A percentile compares a stretch with the other conserved stretches of the same genome.
phyloP scores from a whole-genome alignment of 495 filamentous ascomycete genomes.

The Penicillium soppii region DNA sequence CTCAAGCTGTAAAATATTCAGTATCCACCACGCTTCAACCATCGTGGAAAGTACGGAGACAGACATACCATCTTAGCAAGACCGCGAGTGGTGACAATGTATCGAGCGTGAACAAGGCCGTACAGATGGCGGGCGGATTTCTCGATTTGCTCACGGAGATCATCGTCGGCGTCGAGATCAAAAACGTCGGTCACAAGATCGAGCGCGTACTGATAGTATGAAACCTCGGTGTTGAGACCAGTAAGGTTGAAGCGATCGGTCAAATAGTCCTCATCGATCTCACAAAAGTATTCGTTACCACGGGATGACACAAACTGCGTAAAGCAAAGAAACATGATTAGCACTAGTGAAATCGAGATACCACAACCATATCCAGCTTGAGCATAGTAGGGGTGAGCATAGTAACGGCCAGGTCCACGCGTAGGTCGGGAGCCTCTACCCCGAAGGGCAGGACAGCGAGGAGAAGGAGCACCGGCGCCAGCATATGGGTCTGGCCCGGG shows the following conservation, averaged over 20 bases:
- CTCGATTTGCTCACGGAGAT: slow-evolving; percentile 96
- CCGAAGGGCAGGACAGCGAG: too few relatives aligned
- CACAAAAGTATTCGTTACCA: slow-evolving; percentile 99
- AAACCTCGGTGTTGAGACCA: slow-evolving; percentile 93
- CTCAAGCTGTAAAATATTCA: slow-evolving; percentile 65
- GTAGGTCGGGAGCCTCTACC: too few relatives aligned
- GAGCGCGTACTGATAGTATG: slow-evolving; percentile 98
- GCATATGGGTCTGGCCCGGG: too few relatives aligned
- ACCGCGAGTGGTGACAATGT: slow-evolving; percentile 94
- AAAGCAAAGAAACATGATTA: slow-evolving; percentile 15
- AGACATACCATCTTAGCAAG: slow-evolving; percentile 88
- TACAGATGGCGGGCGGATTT: slow-evolving; percentile 97
- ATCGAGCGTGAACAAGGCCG: slow-evolving; percentile 92
- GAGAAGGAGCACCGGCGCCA: too few relatives aligned
- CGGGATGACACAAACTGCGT: slow-evolving; percentile 93
- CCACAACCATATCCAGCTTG: too few relatives aligned
- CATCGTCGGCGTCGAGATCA: slow-evolving; percentile 97
- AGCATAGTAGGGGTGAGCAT: too few relatives aligned
- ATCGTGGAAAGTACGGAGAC: background rate
- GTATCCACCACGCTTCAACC: background rate
- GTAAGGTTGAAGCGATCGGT: slow-evolving; percentile 99
- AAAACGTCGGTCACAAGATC: slow-evolving; percentile 99
- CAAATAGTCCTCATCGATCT: slow-evolving; percentile 98
- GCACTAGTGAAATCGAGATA: too few relatives aligned
- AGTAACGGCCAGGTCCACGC: too few relatives aligned